Base-by-base conservation (phyloP, 176 grass and related monocot species). In the Pharus latifolius region DNA sequence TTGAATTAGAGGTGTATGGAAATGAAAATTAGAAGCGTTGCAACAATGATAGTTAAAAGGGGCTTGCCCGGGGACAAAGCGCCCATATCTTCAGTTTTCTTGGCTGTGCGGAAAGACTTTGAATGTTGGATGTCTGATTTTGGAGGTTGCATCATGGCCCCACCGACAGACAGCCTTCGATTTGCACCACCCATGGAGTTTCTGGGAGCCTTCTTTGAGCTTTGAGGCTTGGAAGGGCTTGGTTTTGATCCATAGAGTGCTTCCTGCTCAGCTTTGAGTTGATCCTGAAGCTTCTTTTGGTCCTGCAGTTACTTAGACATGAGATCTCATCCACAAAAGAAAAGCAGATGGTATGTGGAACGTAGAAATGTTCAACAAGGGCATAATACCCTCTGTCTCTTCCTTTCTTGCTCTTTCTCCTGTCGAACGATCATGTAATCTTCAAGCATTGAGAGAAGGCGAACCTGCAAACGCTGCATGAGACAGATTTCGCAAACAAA, bases 211-310 rank as follows among this genome's bases (percentile, higher is more conserved):
- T 98, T 98, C 69, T 88, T 90, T 35, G 75, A 70, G 44, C 81
- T 91, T 73, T 63, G 89, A 62, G 89, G 63, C 72, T 99, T 99
- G 22, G 84, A 82, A 75, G 95, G 84, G 71, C 87, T 99, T 61
- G 95, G 90, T 81, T 99, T 94, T 49, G 90, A 99, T 61, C 95
- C 95, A 1, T 91, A 99, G 1, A 82, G 87, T 1, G 77, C 60
- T 84, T 94, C 95, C 72, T 99, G 90, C 75, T 99, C 82, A 24
- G 90, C 78, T 74, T 94, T 92, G 5, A 91, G 51, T 63, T 94
- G 95, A 70, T 73, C 87, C 44, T 91, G 78, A 20, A 91, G 79
- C 52, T 86, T 94, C 78, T 99, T 94, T 48, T 99, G 90, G 70
- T 94, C 95, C 87, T 99, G 84, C 49, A 84, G 46, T 60, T 56